phyloP scores from a whole-genome alignment of 1,139 yeast species.

The Sugiyamaella pinicola region DNA sequence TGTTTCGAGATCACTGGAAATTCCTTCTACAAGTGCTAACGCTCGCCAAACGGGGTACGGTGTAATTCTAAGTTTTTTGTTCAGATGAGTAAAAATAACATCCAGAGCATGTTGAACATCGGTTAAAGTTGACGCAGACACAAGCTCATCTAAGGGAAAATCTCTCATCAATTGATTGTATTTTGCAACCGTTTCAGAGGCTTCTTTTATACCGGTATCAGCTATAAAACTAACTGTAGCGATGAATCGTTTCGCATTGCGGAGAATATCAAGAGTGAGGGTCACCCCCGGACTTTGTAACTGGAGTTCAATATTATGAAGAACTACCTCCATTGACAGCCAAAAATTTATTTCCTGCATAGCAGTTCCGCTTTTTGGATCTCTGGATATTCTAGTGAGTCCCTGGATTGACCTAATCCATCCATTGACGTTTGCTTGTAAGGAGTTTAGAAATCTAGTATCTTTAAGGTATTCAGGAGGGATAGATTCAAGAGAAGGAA shows the following conservation, averaged over 20 bases:
- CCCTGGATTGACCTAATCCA: slow-evolving; percentile 72
- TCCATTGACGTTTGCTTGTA: slow-evolving; percentile 66
- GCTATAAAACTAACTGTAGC: slow-evolving; percentile 72
- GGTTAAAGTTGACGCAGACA: slow-evolving; percentile 51
- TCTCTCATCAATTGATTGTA: slow-evolving; percentile 69
- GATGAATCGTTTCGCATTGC: slow-evolving; percentile 75
- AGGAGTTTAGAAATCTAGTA: slow-evolving; percentile 58
- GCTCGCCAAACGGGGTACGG: slow-evolving; percentile 70
- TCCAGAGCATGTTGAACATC: slow-evolving; percentile 52
- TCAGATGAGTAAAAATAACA: slow-evolving; percentile 62
- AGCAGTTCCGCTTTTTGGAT: slow-evolving; percentile 61
- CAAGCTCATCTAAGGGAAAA: slow-evolving; percentile 65
- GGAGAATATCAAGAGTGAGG: slow-evolving; percentile 63
- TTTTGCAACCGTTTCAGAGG: slow-evolving; percentile 53
- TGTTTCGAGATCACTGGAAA: slow-evolving; percentile 48
- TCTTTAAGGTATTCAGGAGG: slow-evolving; percentile 50
- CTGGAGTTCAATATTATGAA: slow-evolving; percentile 61
- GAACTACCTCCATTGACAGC: slow-evolving; percentile 69
- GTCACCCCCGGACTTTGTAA: slow-evolving; percentile 56
- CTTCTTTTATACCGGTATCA: slow-evolving; percentile 69
- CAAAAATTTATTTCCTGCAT: slow-evolving; percentile 78
- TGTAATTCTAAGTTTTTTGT: slow-evolving; percentile 57
- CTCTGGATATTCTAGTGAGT: slow-evolving; percentile 54
- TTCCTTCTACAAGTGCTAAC: slow-evolving; percentile 62
- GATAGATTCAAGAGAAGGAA: slow-evolving; percentile 39